Evolutionary conservation across 225 moss, liverwort and hornwort species (phyloP).

Genomic region (Physcomitrellopsis africana): DNA sequence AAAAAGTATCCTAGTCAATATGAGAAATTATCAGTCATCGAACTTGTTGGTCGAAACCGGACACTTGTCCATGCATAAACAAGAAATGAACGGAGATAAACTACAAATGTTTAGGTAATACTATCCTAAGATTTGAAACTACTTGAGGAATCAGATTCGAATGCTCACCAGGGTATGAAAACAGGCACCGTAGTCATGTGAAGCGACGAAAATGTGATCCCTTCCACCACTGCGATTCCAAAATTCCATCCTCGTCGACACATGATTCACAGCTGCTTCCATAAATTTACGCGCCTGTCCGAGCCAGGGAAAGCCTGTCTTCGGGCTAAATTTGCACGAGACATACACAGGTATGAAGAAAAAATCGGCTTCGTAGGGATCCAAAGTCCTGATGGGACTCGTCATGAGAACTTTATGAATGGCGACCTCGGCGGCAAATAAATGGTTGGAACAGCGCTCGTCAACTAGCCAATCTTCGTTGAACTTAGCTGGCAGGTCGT

Average conservation of each 20-base stretch:
- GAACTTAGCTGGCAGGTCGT: conserved; percentile 78
- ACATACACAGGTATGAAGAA: conserved; percentile 95
- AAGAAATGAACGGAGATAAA: not conserved
- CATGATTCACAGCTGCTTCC: conserved; percentile 70
- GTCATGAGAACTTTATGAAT: conserved; percentile 67
- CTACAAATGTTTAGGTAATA: not conserved
- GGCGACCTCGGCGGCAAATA: conserved; percentile 96
- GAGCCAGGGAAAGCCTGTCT: conserved; percentile 85
- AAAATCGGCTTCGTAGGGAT: conserved; percentile 80
- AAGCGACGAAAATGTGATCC: conserved; percentile 91
- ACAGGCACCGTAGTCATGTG: conserved; percentile 93
- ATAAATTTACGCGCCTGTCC: conserved; percentile 63
- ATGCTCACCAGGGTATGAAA: conserved; percentile 72
- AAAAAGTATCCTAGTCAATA: not conserved
- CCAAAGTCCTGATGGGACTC: conserved; percentile 70
- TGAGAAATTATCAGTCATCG: not conserved
- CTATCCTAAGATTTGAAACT: no score
- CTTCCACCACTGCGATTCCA: conserved; percentile 84
- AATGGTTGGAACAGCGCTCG: conserved; percentile 80
- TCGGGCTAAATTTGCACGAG: conserved; percentile 84
- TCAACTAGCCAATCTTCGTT: conserved; percentile 86
- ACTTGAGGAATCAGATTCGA: not conserved
- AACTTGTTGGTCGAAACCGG: not conserved
- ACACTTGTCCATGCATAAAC: not conserved
- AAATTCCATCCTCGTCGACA: conserved; percentile 72